Evolutionary conservation across 2,329 filamentous ascomycete species (phyloP), one percentile per base, ranked within the genome.

Genomic region (Blastomyces parvus): DNA sequence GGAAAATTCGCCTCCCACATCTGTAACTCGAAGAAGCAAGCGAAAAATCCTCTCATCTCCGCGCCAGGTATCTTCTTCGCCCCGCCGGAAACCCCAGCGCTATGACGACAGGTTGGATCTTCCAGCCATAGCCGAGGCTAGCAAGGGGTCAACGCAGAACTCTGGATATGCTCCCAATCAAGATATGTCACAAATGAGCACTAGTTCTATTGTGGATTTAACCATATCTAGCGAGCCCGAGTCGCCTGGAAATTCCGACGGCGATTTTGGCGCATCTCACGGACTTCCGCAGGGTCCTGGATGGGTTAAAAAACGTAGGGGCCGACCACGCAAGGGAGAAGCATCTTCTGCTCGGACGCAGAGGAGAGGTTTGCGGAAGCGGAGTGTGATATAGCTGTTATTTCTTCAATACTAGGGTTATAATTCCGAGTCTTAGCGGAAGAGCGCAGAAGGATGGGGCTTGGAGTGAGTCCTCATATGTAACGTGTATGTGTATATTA

Each of bases 161-260:
- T 59, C 57, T 8, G 42, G 62, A 55, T 61, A 44, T 60, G 53
- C 30, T 33, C 40, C 44, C 9, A 50, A 13, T 27, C 63, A 9
- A 59, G 63, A 63, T 27, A n/a, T 40, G 11, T 61, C 69, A 4
- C 69, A 11, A 52, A 64, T 13, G 22, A 27, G 22, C 22, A 64
- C 63, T 30, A 66, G 70, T 33, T 66, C 69, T 46, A 60, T 76
- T 38, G 70, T 77, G 40, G 76, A 77, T 63, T 66, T 78, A 53
- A 78, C 76, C 9, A 66, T 70, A n/a, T 73, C 72, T 14, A 78
- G 74, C 64, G 73, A 74, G 25, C 66, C 67, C 0, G 64, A 60
- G 7, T 70, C 70, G 1, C 69, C 70, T 3, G 69, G 62, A 1
- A 70, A 68, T n/a, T 71, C 68, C 59, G 73, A 74, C 44, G 63